Conservation (phyloP, 139 green algal species). For the Volvox reticuliferus region DNA sequence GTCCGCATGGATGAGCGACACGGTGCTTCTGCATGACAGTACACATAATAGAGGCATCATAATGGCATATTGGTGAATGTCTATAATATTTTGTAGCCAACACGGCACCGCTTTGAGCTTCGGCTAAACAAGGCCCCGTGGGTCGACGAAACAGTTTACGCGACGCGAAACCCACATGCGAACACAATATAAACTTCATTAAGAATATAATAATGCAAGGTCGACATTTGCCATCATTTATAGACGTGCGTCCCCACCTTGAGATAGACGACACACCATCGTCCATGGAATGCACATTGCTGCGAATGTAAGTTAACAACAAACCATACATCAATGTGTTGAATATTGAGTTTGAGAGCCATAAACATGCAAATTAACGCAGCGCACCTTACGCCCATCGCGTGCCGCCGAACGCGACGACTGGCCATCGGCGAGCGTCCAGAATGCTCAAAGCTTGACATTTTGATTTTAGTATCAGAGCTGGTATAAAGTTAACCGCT, state of each 20-base stretch:
- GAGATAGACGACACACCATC: neutral
- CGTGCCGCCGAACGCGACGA: slow-evolving; percentile 28
- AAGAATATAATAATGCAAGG: no score
- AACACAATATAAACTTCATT: no score
- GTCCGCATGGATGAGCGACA: slow-evolving; percentile 22
- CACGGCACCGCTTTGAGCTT: no score
- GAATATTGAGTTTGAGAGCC: neutral
- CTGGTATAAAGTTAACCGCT: neutral
- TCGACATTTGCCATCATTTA: no score
- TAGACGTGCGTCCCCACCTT: neutral
- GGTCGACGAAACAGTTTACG: no score
- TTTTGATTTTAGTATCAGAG: neutral
- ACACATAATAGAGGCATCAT: no score
- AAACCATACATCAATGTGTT: neutral
- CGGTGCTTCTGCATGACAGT: slow-evolving; percentile 3
- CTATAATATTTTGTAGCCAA: no score
- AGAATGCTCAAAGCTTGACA: neutral
- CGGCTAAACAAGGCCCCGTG: no score
- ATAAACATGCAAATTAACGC: neutral
- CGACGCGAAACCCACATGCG: no score
- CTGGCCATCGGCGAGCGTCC: slow-evolving; percentile 7
- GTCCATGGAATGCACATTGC: neutral
- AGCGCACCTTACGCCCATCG: slow-evolving; percentile 20
- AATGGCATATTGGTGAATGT: no score
- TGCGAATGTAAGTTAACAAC: neutral